These are phyloP conservation scores for Candida easanensis DNA, from an alignment of 805 yeast genomes.

Conservation along the genomic window DNA sequence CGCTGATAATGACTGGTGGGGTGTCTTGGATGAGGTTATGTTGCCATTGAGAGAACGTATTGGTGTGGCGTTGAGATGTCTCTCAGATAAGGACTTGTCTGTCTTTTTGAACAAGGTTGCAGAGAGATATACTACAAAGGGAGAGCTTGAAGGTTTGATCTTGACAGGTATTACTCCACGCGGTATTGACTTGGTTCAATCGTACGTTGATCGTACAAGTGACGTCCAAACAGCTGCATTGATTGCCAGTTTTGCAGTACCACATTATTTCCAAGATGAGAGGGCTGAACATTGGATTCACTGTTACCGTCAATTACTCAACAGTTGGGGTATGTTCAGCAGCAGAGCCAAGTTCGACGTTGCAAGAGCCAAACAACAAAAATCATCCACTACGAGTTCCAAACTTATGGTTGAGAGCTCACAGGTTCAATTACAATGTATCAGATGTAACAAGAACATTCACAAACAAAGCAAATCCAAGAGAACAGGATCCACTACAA, in stretches of 20 bases:
- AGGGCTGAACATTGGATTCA: constrained; percentile 79
- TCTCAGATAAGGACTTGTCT: constrained; percentile 75
- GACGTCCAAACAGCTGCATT: constrained; percentile 92
- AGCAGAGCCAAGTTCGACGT: constrained; percentile 85
- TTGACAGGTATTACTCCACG: constrained; percentile 89
- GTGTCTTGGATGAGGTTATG: constrained; percentile 85
- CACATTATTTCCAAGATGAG: constrained; percentile 72
- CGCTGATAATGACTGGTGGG: constrained; percentile 96
- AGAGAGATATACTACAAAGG: constrained; percentile 65
- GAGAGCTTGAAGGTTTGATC: constrained; percentile 88
- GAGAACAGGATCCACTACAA: constrained; percentile 5
- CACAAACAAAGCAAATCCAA: constrained; percentile 33
- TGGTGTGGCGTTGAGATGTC: constrained; percentile 85
- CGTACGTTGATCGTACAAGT: constrained; percentile 82
- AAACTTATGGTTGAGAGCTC: constrained; percentile 49
- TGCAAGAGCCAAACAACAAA: constrained; percentile 61
- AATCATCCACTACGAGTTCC: constrained; percentile 33
- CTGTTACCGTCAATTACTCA: constrained; percentile 62
- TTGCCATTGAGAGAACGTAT: constrained; percentile 83
- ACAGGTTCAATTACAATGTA: constrained; percentile 80
- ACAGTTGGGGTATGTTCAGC: constrained; percentile 79
- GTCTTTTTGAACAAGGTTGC: constrained; percentile 69
- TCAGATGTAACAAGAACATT: constrained; percentile 74
- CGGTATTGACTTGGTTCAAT: constrained; percentile 78
- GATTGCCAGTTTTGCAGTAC: constrained; percentile 76